Conservation (phyloP, 108 stramenopile genomes). For the Fragilariopsis cylindrus region DNA sequence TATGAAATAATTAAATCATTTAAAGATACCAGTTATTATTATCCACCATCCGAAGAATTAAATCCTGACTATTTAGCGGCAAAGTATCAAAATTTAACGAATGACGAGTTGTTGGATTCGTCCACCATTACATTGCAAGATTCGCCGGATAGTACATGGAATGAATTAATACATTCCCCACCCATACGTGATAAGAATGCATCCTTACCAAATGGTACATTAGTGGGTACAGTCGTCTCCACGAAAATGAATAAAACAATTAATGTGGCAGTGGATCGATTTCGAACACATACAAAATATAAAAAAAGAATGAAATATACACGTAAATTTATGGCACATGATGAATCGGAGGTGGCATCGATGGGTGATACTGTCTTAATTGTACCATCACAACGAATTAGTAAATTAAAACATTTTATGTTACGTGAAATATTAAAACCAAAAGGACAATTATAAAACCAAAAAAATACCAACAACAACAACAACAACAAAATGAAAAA, state of each 20-base stretch:
- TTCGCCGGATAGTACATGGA: constrained; percentile 31
- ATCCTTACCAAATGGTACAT: constrained; percentile 62
- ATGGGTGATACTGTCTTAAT: constrained; percentile 89
- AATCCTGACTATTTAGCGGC: constrained; percentile 4
- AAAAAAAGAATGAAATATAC: constrained; percentile 69
- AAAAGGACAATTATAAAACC: constrained; percentile 69
- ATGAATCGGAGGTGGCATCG: constrained; percentile 82
- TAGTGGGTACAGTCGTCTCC: constrained; percentile 84
- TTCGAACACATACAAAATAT: constrained; percentile 72
- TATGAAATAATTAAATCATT: constrained; percentile 33
- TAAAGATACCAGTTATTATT: constrained; percentile 35
- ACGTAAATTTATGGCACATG: constrained; percentile 91
- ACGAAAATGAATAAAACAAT: constrained; percentile 91
- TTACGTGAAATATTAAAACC: constrained; percentile 76
- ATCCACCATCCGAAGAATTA: constrained; percentile 24
- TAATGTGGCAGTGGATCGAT: constrained; percentile 88
- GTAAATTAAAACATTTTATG: constrained; percentile 86
- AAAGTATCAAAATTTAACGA: constrained; percentile 51
- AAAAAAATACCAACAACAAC: too few relatives aligned
- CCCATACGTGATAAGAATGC: constrained; percentile 46
- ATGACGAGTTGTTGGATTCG: constrained; percentile 67
- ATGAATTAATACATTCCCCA: constrained; percentile 69
- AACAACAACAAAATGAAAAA: too few relatives aligned
- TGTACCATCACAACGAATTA: constrained; percentile 83
- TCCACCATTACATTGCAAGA: constrained; percentile 62